These are phyloP conservation scores for Microbotryum violaceum DNA, from an alignment of 1,284 basidiomycete genomes.

Conservation along the genomic window DNA sequence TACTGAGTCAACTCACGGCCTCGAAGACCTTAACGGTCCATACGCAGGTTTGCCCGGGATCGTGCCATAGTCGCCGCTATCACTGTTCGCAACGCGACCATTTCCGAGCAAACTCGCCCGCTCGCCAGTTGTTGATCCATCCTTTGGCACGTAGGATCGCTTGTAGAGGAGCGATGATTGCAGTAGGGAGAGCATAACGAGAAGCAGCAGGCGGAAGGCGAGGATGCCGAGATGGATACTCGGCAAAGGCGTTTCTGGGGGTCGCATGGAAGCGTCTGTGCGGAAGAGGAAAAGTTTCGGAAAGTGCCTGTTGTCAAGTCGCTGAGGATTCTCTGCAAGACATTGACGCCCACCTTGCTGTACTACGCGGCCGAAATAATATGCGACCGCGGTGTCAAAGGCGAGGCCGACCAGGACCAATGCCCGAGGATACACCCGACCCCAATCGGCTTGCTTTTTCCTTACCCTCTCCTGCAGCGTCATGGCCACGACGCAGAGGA, in stretches of 20 bases:
- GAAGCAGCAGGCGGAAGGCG: conserved; percentile 20
- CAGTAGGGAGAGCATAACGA: conserved; percentile 15
- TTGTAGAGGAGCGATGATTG: conserved; percentile 18
- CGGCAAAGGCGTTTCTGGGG: conserved; percentile 7
- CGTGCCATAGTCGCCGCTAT: background rate
- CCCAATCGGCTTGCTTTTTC: background rate
- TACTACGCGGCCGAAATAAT: background rate
- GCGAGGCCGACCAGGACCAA: background rate
- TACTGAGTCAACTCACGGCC: background rate
- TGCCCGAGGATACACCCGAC: too few relatives aligned
- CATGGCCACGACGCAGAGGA: conserved; percentile 14
- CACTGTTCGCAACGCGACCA: background rate
- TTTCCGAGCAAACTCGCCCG: conserved; percentile 1
- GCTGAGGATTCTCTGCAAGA: too few relatives aligned
- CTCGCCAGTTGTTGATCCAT: background rate
- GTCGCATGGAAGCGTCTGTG: background rate
- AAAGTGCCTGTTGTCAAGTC: too few relatives aligned
- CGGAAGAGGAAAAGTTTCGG: background rate
- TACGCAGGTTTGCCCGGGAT: too few relatives aligned
- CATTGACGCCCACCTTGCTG: too few relatives aligned
- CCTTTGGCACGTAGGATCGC: conserved; percentile 1
- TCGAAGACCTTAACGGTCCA: too few relatives aligned
- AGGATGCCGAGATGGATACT: conserved; percentile 17
- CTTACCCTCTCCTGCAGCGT: conserved; percentile 10
- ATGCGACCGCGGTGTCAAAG: conserved; percentile 7